Evolutionary conservation across 164 flowering plant genomes (phyloP), one percentile per base, ranked within the genome.

Genomic region (Vitis labrusca): DNA sequence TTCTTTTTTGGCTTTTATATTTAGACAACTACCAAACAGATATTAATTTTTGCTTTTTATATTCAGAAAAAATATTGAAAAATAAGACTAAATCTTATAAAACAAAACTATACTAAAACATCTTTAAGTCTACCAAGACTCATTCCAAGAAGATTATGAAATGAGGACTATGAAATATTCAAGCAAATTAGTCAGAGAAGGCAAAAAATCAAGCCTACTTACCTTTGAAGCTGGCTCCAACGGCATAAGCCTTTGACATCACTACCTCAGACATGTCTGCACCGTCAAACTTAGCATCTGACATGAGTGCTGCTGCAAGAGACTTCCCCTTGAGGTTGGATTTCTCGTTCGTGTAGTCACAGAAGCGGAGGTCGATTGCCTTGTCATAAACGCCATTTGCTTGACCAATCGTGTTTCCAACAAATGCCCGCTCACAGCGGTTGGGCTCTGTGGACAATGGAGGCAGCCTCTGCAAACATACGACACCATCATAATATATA

Each of bases 181-280:
- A 6, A 37, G 44, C 44, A 37, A 37, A 37, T 37, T 37, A 37
- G 5, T 2, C 7, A 6, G 7, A 37, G 44, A 37, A 37, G 44
- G 44, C 44, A 6, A 37, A 37, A 37, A 37, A 37, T 37, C 44
- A 37, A 37, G 44, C 44, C 44, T 37, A 37, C 44, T 68, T 85
- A 94, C 98, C 95, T 69, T 92, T 91, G 77, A 95, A 95, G 83
- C 99, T 95, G 52, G 98, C 99, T 66, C 92, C 97, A 71, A 85
- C 97, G 72, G 99, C 99, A 80, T 93, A 95, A 71, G 99, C 99
- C 80, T 95, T 95, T 52, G 99, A 95, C 99, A 95, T 95, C 27
- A 95, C 89, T 30, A 93, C 99, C 73, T 95, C 99, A 1, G 96
- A 32, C 97, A 95, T 89, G 81, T 95, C 98, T 11, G 98, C 99